Conservation (phyloP, 2,329 filamentous ascomycete genomes). For the Neobulgaria alba region DNA sequence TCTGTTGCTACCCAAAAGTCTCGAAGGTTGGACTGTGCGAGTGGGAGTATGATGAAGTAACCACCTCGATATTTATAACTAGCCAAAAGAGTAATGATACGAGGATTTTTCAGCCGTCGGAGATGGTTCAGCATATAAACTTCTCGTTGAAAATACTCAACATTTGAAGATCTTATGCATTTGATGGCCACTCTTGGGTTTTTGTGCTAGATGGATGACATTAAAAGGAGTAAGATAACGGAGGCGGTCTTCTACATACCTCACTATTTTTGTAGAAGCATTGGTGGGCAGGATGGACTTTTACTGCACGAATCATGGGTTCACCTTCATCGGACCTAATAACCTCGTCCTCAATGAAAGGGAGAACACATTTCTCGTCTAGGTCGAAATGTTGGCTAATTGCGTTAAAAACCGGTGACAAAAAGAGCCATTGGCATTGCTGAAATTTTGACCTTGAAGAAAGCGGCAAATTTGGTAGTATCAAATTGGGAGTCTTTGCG, state of each 20-base stretch:
- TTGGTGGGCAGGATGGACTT: conserved; percentile 10
- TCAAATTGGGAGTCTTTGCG: no score
- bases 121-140: conserved; percentile 6
- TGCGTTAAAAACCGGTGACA: no score
- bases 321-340: conserved; percentile 1
- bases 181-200: conserved; percentile 3
- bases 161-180: conserved; percentile 1
- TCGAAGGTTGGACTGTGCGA: background rate
- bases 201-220: background rate
- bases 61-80: background rate
- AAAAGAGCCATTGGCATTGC: no score
- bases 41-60: conserved; percentile 1
- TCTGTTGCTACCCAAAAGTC: background rate
- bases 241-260: no score
- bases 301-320: conserved; percentile 4
- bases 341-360: background rate
- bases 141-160: conserved; percentile 2
- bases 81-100: conserved; percentile 3
- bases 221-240: no score
- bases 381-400: no score
- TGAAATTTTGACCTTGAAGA: no score
- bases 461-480: no score
- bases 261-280: background rate
- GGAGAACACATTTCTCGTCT: background rate
- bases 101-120: conserved; percentile 1